Evolutionary conservation across 805 yeast species (phyloP), one percentile per base, ranked within the genome.

Genomic region (Metschnikowia henanensis): DNA sequence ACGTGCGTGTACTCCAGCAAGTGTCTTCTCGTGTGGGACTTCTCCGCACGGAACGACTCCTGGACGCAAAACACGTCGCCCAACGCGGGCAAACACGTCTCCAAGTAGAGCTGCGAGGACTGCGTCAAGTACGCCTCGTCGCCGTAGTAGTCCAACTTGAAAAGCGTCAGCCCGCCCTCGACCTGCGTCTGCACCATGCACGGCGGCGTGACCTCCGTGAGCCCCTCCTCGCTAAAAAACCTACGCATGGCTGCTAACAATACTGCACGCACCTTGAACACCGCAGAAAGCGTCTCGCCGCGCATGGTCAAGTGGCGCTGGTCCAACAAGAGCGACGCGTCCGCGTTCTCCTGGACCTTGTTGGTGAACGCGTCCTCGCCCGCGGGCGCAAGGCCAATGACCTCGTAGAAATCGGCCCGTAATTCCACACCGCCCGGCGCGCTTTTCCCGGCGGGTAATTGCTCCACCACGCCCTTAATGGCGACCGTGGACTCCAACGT

Each of bases 141-240:
- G 43, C 97, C 98, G 65, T 94, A 94, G 75, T 95, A 94, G 66
- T 87, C 86, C 73, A 94, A 75, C 60, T 84, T 82, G 77, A 94
- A 94, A 62, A 94, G 76, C 15, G 99, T 94, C 30, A 97, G 87
- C 42, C 99, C 99, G 65, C 99, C 99, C 73, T 94, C 99, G 47
- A 94, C 99, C 75, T 94, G 98, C 30, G 97, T 91, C 73, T 94
- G 99, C 44, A 94, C 99, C 98, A 94, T 94, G 72, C 98, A 91
- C 61, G 99, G 99, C 35, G 99, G 97, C 30, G 98, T 94, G 47
- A 95, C 97, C 76, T 94, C 99, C 25, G 81, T 71, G 40, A 91
- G 61, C 26, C 80, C 77, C 70, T 84, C 88, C 60, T 88, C 94
- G 19, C 64, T 73, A 63, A 78, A 92, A 46, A 85, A 85, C 54